A percentile compares a stretch with the other conserved stretches of the same genome.
Conservation (phyloP, 2,329 filamentous ascomycete genomes). For the Colletotrichum zoysiae region DNA sequence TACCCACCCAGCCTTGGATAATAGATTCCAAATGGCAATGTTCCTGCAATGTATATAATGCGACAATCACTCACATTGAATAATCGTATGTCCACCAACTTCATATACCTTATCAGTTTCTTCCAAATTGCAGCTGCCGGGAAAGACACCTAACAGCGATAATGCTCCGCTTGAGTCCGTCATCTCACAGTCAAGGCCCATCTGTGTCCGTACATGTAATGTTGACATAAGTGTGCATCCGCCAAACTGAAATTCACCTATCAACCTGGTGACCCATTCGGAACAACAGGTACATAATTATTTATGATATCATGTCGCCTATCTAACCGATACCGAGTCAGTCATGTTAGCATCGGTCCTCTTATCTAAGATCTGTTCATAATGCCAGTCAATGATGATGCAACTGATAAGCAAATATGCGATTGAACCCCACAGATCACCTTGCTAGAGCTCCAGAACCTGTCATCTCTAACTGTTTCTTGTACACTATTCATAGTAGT, state of each 20-base stretch:
- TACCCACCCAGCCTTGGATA: too few relatives aligned
- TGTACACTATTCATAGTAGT: not conserved
- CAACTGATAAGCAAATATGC: not conserved
- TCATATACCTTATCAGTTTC: not conserved
- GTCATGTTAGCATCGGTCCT: not conserved
- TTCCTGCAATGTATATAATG: too few relatives aligned
- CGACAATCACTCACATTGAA: too few relatives aligned
- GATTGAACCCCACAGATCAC: not conserved
- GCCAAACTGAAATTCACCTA: not conserved
- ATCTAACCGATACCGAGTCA: not conserved
- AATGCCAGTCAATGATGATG: not conserved
- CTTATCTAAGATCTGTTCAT: not conserved
- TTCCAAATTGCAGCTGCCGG: too few relatives aligned
- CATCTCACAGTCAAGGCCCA: not conserved
- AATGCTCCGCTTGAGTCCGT: not conserved
- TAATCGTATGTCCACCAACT: too few relatives aligned
- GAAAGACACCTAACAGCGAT: slow-evolving; percentile 1
- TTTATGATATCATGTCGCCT: not conserved
- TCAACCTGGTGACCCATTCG: not conserved
- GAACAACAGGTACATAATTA: not conserved
- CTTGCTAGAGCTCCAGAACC: not conserved
- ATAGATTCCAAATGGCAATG: too few relatives aligned
- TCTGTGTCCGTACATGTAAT: too few relatives aligned
- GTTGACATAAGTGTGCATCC: not conserved
- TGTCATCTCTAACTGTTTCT: not conserved